Evolutionary conservation across 164 flowering plant species (phyloP).

Genomic region (Annona cherimola): DNA sequence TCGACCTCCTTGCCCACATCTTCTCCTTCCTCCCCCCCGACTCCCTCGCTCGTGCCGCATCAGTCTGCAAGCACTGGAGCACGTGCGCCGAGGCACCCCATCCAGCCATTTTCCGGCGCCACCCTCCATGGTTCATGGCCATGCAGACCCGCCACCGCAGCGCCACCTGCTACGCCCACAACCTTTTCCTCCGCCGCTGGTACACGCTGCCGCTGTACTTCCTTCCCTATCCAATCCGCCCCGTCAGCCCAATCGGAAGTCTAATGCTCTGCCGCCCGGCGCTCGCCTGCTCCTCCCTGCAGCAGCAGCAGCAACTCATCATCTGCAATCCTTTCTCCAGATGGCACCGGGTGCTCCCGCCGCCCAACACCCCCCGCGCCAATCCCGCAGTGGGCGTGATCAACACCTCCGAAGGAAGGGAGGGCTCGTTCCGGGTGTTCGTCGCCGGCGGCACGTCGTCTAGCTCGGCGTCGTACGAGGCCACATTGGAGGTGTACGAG

Average conservation of each 20-base stretch:
- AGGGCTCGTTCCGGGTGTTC: slow-evolving; percentile 29
- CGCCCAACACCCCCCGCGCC: slow-evolving; percentile 27
- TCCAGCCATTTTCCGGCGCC: not conserved
- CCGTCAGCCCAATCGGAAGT: slow-evolving; percentile 33
- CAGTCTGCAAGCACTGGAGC: slow-evolving; percentile 50
- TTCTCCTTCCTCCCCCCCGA: slow-evolving; percentile 64
- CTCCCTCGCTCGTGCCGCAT: slow-evolving; percentile 48
- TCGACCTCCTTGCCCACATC: slow-evolving; percentile 47
- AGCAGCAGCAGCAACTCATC: slow-evolving; percentile 20
- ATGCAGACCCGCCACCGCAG: slow-evolving; percentile 28
- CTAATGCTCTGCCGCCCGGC: slow-evolving; percentile 28
- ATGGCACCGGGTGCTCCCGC: slow-evolving; percentile 34
- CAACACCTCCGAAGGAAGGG: not conserved
- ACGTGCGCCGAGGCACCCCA: slow-evolving; percentile 14
- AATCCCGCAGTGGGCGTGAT: slow-evolving; percentile 52
- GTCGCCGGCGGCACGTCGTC: slow-evolving; percentile 63
- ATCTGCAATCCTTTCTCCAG: slow-evolving; percentile 52
- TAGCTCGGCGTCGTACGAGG: slow-evolving; percentile 32
- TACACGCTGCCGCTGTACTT: slow-evolving; percentile 32
- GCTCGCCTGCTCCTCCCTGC: slow-evolving; percentile 2
- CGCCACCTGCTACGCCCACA: slow-evolving; percentile 31
- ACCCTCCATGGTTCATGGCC: slow-evolving; percentile 52
- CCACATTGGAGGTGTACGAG: slow-evolving; percentile 58
- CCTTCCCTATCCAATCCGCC: slow-evolving; percentile 33
- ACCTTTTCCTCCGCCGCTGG: slow-evolving; percentile 37